Conservation (phyloP, 192 early-diverging fungal species). For the Irineochytrium annulatum region DNA sequence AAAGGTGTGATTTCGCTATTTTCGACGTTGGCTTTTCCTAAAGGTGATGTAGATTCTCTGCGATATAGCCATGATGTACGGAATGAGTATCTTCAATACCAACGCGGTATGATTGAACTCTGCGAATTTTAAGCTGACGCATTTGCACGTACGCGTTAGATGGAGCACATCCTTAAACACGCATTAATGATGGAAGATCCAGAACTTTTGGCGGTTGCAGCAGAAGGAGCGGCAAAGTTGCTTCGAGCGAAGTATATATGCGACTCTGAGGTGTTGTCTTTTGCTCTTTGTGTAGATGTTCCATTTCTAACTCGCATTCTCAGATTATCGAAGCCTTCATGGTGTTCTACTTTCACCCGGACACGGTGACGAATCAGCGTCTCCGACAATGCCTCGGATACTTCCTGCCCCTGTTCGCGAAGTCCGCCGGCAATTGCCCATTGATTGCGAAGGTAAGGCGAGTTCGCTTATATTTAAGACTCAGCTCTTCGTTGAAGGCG, state of each 20-base stretch:
- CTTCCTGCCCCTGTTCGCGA: slow-evolving; percentile 81
- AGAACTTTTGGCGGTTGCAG: slow-evolving; percentile 64
- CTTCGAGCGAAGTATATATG: slow-evolving; percentile 51
- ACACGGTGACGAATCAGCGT: slow-evolving; percentile 59
- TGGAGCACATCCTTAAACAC: not conserved
- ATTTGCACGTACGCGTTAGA: slow-evolving; percentile 10
- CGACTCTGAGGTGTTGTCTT: slow-evolving; percentile 45
- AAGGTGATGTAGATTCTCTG: slow-evolving; percentile 49
- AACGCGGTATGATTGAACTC: slow-evolving; percentile 10
- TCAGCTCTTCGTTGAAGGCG: not conserved
- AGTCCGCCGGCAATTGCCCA: slow-evolving; percentile 73
- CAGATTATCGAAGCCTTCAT: slow-evolving; percentile 70
- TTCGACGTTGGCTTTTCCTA: too few species aligned
- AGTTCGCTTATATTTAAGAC: not conserved
- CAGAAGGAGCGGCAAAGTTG: slow-evolving; percentile 74
- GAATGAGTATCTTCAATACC: slow-evolving; percentile 29
- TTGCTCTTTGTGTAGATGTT: slow-evolving; percentile 34
- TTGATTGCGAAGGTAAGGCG: slow-evolving; percentile 51
- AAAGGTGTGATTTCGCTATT: too few species aligned
- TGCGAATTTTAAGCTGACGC: not conserved
- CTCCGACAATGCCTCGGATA: slow-evolving; percentile 84
- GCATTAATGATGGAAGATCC: slow-evolving; percentile 55
- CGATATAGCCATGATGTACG: slow-evolving; percentile 59
- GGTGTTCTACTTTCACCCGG: slow-evolving; percentile 78
- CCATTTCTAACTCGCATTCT: slow-evolving; percentile 10